Conservation (phyloP, 2,329 filamentous ascomycete genomes). For the Zymoseptoria tritici region DNA sequence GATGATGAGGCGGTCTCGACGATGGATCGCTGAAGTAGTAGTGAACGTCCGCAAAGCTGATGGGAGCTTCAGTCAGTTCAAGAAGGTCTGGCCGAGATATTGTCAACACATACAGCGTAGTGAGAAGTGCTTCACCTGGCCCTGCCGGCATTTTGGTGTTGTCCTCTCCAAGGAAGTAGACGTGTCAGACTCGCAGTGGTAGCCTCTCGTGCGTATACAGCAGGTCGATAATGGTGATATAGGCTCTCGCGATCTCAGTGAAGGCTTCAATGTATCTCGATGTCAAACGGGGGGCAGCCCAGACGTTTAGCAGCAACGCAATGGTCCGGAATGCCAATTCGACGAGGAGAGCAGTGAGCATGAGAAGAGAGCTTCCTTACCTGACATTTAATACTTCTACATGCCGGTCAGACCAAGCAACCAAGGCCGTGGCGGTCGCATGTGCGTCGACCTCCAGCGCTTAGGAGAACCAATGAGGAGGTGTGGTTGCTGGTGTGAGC, state of each 20-base stretch:
- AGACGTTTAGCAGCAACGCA: conserved; percentile 12
- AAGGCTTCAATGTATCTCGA: conserved; percentile 22
- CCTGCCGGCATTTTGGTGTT: conserved; percentile 38
- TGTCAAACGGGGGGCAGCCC: conserved; percentile 10
- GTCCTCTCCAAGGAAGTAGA: not conserved
- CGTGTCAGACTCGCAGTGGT: conserved; percentile 9
- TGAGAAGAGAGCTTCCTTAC: not conserved
- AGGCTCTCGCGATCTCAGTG: conserved; percentile 21
- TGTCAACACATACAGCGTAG: conserved; percentile 39
- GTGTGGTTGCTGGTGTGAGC: not conserved
- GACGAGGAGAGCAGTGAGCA: conserved; percentile 9
- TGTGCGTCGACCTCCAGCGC: conserved; percentile 1
- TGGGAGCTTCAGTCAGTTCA: not conserved
- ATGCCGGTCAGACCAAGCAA: not conserved
- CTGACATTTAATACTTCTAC: not conserved
- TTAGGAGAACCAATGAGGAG: conserved; percentile 4
- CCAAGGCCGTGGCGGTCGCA: not conserved
- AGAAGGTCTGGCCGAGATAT: not conserved
- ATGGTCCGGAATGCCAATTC: conserved; percentile 10
- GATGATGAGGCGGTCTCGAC: conserved; percentile 64
- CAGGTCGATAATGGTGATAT: conserved; percentile 22
- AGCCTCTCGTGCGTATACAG: conserved; percentile 17
- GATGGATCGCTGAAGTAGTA: conserved; percentile 68
- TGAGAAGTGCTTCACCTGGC: conserved; percentile 41
- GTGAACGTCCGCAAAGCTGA: conserved; percentile 69